Evolutionary conservation across 2,329 filamentous ascomycete genomes (phyloP).

Genomic region (Pleurostoma richardsiae): DNA sequence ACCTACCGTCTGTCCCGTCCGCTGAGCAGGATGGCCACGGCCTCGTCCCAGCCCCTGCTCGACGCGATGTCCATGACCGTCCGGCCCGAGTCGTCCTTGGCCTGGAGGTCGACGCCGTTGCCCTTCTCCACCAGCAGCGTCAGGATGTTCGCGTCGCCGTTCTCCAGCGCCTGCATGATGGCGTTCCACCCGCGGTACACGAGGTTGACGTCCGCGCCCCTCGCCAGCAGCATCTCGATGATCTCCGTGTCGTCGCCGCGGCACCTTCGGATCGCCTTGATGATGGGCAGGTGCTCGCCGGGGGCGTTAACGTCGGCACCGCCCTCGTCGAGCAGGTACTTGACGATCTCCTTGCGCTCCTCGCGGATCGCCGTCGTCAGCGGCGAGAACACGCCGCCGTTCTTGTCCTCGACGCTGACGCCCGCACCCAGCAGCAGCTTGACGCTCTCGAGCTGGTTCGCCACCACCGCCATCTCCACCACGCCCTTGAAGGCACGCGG

Average conservation of each 20-base stretch:
- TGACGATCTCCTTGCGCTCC: slow-evolving; percentile 54
- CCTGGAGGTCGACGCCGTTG: slow-evolving; percentile 15
- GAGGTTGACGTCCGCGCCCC: slow-evolving; percentile 64
- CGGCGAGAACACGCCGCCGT: slow-evolving; percentile 66
- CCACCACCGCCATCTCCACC: slow-evolving; percentile 62
- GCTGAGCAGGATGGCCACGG: slow-evolving; percentile 36
- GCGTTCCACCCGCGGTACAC: slow-evolving; percentile 63
- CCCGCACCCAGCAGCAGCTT: slow-evolving; percentile 61
- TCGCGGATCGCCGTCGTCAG: slow-evolving; percentile 65
- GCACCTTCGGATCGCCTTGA: slow-evolving; percentile 61
- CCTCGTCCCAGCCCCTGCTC: slow-evolving; percentile 54
- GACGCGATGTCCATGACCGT: slow-evolving; percentile 52
- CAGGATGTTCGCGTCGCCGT: slow-evolving; percentile 52
- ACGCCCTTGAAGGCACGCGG: slow-evolving; percentile 61
- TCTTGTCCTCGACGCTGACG: slow-evolving; percentile 66
- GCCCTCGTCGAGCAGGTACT: slow-evolving; percentile 55
- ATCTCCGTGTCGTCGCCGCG: slow-evolving; percentile 52
- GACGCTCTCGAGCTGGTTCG: slow-evolving; percentile 62
- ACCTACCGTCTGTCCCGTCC: slow-evolving; percentile 10
- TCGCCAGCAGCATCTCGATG: slow-evolving; percentile 56
- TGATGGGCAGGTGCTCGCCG: slow-evolving; percentile 65
- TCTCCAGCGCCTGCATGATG: slow-evolving; percentile 61
- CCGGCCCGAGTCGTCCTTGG: slow-evolving; percentile 17
- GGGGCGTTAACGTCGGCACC: slow-evolving; percentile 62
- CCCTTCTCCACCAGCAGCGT: slow-evolving; percentile 37